These are phyloP conservation scores for Xylaria sp. DNA, from an alignment of 495 filamentous ascomycete genomes.

Conservation along the genomic window DNA sequence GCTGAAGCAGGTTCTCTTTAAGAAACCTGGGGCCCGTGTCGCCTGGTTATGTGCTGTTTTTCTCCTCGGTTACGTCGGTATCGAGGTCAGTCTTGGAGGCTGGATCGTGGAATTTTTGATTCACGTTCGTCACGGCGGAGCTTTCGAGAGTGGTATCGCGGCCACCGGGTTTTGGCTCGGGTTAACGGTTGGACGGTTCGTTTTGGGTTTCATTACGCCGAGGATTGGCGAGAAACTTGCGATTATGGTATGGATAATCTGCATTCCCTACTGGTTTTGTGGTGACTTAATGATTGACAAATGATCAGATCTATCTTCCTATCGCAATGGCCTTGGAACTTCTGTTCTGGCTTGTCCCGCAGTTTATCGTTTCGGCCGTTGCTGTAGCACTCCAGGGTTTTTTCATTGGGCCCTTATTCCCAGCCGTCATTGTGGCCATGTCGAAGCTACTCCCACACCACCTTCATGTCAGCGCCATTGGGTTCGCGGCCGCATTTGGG, in stretches of 20 bases:
- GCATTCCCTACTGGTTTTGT: constrained; percentile 38
- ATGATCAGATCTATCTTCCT: constrained; percentile 62
- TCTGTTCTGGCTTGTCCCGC: constrained; percentile 83
- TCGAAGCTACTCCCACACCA: constrained; percentile 81
- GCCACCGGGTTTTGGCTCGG: constrained; percentile 87
- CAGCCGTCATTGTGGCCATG: constrained; percentile 77
- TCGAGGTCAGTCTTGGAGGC: constrained; percentile 85
- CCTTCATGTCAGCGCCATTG: constrained; percentile 81
- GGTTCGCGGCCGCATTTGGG: constrained; percentile 83
- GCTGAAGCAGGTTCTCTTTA: constrained; percentile 63
- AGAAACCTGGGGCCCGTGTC: constrained; percentile 51
- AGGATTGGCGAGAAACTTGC: constrained; percentile 75
- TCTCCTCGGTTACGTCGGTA: constrained; percentile 79
- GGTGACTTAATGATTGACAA: constrained; percentile 44
- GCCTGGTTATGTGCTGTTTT: constrained; percentile 82
- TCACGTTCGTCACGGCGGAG: constrained; percentile 72
- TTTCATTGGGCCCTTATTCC: constrained; percentile 82
- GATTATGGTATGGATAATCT: constrained; percentile 43
- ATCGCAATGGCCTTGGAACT: constrained; percentile 73
- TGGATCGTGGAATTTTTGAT: constrained; percentile 92
- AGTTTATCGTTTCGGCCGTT: constrained; percentile 74
- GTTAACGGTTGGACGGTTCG: constrained; percentile 75
- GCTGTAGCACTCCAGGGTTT: constrained; percentile 79
- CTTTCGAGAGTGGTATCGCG: constrained; percentile 76
- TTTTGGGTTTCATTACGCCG: constrained; percentile 72